Percentiles rank a stretch among this genome's conserved stretches.
Evolutionary conservation across 352 stramenopile species (phyloP).

Genomic region (Phytophthora nicotianae): DNA sequence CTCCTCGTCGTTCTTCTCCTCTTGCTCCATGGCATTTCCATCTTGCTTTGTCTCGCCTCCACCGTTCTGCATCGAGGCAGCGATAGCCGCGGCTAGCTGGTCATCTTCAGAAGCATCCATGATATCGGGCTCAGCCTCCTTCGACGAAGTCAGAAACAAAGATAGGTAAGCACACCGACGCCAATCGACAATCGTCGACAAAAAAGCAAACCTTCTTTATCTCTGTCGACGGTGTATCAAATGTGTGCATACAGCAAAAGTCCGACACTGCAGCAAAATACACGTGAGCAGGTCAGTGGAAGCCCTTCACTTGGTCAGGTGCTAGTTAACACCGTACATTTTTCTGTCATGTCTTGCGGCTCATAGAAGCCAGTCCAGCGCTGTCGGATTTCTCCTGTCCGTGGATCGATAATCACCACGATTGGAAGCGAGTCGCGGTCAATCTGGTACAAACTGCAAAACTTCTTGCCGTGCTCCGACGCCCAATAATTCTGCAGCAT

Average conservation of each 20-base stretch:
- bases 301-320: no score
- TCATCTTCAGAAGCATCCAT: conserved; percentile 77
- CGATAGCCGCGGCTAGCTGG: conserved; percentile 80
- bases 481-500: conserved; percentile 68
- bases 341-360: conserved; percentile 71
- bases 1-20: conserved; percentile 43
- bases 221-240: conserved; percentile 33
- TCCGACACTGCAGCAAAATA: conserved; percentile 52
- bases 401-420: conserved; percentile 80
- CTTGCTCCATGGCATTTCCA: conserved; percentile 40
- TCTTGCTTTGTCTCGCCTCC: conserved; percentile 24
- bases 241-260: conserved; percentile 61
- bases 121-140: conserved; percentile 38
- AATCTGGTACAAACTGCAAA: conserved; percentile 84
- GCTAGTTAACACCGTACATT: conserved; percentile 41
- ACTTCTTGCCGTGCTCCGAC: conserved; percentile 84
- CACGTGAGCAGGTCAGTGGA: background rate
- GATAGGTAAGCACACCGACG: background rate
- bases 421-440: conserved; percentile 67
- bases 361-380: conserved; percentile 78
- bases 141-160: conserved; percentile 6
- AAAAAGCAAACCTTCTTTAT: conserved; percentile 24
- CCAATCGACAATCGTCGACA: background rate
- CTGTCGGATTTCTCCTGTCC: conserved; percentile 70
- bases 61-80: conserved; percentile 69